A percentile compares a stretch with the other conserved stretches of the same genome.
Evolutionary conservation across 768 basidiomycete species (phyloP).

Genomic region (Termitomyces bulborhizus): DNA sequence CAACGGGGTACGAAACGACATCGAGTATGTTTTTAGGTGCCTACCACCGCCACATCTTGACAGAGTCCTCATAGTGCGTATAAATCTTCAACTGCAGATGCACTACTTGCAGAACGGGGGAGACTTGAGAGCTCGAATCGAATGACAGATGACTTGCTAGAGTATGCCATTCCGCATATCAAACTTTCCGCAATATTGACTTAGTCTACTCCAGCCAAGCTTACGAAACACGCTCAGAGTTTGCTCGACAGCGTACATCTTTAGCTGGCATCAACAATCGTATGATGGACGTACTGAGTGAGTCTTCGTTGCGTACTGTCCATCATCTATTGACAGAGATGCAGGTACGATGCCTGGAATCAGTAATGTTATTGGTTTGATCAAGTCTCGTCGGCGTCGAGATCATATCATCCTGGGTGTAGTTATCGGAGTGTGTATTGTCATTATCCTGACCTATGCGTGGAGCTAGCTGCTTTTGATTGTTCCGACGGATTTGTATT

Average conservation of each 20-base stretch:
- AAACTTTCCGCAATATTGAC: conserved; percentile 1
- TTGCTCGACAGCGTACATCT: conserved; percentile 72
- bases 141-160: conserved; percentile 90
- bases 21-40: conserved; percentile 56
- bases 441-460: conserved; percentile 46
- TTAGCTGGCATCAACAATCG: conserved; percentile 77
- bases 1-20: conserved; percentile 89
- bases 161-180: conserved; percentile 41
- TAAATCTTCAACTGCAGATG: conserved; percentile 84
- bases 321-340: neutral
- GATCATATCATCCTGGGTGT: conserved; percentile 87
- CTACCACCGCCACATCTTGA: neutral
- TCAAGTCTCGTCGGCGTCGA: conserved; percentile 82
- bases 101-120: conserved; percentile 80
- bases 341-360: conserved; percentile 90
- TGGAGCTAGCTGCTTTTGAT: conserved; percentile 25
- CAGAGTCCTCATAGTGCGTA: conserved; percentile 55
- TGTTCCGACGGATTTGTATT: neutral
- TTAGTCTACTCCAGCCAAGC: conserved; percentile 66
- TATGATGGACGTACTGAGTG: conserved; percentile 80
- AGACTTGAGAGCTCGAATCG: conserved; percentile 89
- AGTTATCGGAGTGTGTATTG: conserved; percentile 79
- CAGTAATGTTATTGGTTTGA: conserved; percentile 86
- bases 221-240: conserved; percentile 93
- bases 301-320: conserved; percentile 17